Evolutionary conservation across 495 filamentous ascomycete genomes (phyloP).

Genomic region (Geopyxis carbonaria): DNA sequence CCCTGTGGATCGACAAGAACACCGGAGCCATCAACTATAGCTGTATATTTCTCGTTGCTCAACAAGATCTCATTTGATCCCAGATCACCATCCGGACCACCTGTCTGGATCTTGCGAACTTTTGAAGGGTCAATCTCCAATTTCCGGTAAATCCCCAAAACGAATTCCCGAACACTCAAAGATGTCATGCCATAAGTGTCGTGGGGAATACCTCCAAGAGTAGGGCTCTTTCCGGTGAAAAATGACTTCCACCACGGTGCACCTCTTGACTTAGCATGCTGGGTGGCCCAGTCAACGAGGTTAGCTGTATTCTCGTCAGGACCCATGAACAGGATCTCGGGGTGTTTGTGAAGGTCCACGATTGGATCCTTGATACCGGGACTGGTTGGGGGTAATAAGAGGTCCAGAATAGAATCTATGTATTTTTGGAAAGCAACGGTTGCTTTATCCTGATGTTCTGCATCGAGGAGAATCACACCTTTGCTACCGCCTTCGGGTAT

Average conservation of each 20-base stretch:
- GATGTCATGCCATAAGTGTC: slow-evolving; percentile 97
- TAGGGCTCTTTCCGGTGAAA: slow-evolving; percentile 96
- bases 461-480: slow-evolving; percentile 88
- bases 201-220: slow-evolving; percentile 88
- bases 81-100: slow-evolving; percentile 89
- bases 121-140: slow-evolving; percentile 65
- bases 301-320: slow-evolving; percentile 98
- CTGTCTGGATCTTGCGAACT: slow-evolving; percentile 88
- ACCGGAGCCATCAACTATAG: slow-evolving; percentile 87
- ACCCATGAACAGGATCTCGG: slow-evolving; percentile 96
- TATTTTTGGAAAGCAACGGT: slow-evolving; percentile 95
- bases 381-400: slow-evolving; percentile 71
- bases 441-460: slow-evolving; percentile 81
- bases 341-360: slow-evolving; percentile 79
- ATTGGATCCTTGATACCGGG: slow-evolving; percentile 98
- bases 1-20: slow-evolving; percentile 88
- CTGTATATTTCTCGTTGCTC: slow-evolving; percentile 81
- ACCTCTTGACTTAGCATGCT: slow-evolving; percentile 72
- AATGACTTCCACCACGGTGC: slow-evolving; percentile 99
- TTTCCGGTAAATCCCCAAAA: slow-evolving; percentile 94
- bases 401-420: slow-evolving; percentile 92
- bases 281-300: slow-evolving; percentile 93
- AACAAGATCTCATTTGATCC: slow-evolving; percentile 96
- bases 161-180: slow-evolving; percentile 83
- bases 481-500: slow-evolving; percentile 99